phyloP scores from a whole-genome alignment of 2,329 filamentous ascomycete genomes.

The Colletotrichum costaricense region DNA sequence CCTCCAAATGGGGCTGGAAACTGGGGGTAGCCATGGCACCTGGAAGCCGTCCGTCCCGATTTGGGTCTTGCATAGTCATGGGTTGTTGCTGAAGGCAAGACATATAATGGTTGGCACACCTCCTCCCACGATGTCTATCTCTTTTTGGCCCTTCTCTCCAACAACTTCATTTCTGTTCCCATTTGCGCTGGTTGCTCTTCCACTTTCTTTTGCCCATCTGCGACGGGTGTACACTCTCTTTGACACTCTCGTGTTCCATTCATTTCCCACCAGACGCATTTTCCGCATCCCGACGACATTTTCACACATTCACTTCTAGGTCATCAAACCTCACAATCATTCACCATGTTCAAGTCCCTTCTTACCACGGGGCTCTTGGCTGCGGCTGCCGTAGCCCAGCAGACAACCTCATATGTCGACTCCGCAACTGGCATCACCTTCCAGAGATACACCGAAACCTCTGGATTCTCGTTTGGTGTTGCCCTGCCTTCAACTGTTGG shows the following conservation, averaged over 20 bases:
- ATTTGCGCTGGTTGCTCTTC: constrained; percentile 29
- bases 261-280: constrained; percentile 1
- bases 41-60: constrained; percentile 3
- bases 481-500: constrained; percentile 29
- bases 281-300: not conserved
- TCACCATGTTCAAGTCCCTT: constrained; percentile 31
- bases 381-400: constrained; percentile 30
- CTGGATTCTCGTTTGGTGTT: constrained; percentile 28
- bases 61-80: not conserved
- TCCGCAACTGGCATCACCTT: constrained; percentile 26
- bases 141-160: not conserved
- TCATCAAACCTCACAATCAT: not conserved
- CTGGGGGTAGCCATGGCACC: not conserved
- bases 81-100: not conserved
- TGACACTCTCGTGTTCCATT: constrained; percentile 28
- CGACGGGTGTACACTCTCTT: constrained; percentile 35
- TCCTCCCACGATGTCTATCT: not conserved
- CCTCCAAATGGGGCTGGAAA: not conserved
- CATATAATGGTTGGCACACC: constrained; percentile 1
- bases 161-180: constrained; percentile 14
- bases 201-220: constrained; percentile 28
- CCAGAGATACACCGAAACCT: constrained; percentile 27
- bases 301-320: constrained; percentile 6
- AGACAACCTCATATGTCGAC: constrained; percentile 28
- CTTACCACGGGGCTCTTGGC: constrained; percentile 26